These are phyloP conservation scores for Asterophora parasitica DNA, from an alignment of 768 basidiomycete species.

Conservation along the genomic window DNA sequence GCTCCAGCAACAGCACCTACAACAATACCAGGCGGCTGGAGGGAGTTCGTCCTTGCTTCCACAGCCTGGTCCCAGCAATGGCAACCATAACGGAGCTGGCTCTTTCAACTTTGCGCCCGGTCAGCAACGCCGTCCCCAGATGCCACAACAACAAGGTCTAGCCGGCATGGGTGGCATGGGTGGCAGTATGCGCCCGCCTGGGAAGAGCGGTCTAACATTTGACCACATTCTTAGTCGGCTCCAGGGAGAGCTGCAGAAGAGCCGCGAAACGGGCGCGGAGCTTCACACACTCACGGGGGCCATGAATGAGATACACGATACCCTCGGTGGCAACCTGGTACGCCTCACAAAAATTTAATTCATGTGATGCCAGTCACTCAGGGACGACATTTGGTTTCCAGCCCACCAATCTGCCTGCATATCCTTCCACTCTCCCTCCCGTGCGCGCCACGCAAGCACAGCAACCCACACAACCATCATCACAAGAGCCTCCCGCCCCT, in stretches of 20 bases:
- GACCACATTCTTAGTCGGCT: slow-evolving; percentile 87
- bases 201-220: slow-evolving; percentile 85
- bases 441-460: slow-evolving; percentile 43
- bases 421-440: slow-evolving; percentile 62
- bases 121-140: slow-evolving; percentile 51
- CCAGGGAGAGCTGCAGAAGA: slow-evolving; percentile 93
- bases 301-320: slow-evolving; percentile 91
- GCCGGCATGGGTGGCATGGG: slow-evolving; percentile 76
- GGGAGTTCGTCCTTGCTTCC: slow-evolving; percentile 10
- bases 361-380: not conserved
- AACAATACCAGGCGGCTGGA: slow-evolving; percentile 26
- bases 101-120: slow-evolving; percentile 24
- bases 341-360: slow-evolving; percentile 24
- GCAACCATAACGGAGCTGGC: slow-evolving; percentile 15
- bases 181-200: slow-evolving; percentile 62
- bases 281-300: slow-evolving; percentile 69
- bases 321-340: slow-evolving; percentile 78
- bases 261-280: slow-evolving; percentile 88
- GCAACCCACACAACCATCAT: slow-evolving; percentile 19
- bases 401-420: slow-evolving; percentile 59
- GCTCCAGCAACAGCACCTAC: slow-evolving; percentile 50
- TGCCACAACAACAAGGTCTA: slow-evolving; percentile 52
- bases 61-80: slow-evolving; percentile 13
- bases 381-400: slow-evolving; percentile 20
- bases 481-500: slow-evolving; percentile 21